Conservation (phyloP, 345 rosid species). For the Rhodomyrtus tomentosa region DNA sequence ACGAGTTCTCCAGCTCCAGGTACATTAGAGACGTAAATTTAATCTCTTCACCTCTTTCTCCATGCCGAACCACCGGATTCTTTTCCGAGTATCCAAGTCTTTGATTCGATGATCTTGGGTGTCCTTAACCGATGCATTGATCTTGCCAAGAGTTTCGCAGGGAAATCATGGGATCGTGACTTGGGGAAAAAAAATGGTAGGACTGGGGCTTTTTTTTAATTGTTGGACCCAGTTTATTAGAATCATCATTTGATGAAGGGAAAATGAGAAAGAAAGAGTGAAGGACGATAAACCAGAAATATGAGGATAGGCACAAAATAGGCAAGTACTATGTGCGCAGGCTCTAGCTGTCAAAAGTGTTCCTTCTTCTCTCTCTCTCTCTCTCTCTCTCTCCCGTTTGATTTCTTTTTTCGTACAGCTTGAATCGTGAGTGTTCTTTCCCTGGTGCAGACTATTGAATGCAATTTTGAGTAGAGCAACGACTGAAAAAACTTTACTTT, state of each 20-base stretch:
- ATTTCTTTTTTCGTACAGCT: neutral
- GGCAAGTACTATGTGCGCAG: neutral
- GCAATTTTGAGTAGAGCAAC: neutral
- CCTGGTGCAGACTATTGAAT: neutral
- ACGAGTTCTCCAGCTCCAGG: constrained; percentile 70
- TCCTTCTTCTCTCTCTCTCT: neutral
- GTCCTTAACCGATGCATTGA: neutral
- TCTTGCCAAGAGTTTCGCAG: neutral
- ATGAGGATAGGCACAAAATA: neutral
- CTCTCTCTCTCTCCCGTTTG: neutral
- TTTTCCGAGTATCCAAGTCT: neutral
- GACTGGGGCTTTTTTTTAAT: neutral
- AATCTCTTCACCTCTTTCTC: neutral
- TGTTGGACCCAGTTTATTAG: neutral
- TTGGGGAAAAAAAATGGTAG: neutral
- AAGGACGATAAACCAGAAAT: neutral
- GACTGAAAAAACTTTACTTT: neutral
- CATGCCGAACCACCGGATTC: neutral
- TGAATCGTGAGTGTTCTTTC: neutral
- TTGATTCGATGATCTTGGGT: neutral
- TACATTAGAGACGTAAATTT: neutral
- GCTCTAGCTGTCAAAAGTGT: neutral
- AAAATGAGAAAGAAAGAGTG: neutral
- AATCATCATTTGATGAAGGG: neutral
- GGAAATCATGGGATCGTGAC: neutral